These are phyloP conservation scores for Erodium texanum DNA, from an alignment of 441 rosid species.

Conservation along the genomic window DNA sequence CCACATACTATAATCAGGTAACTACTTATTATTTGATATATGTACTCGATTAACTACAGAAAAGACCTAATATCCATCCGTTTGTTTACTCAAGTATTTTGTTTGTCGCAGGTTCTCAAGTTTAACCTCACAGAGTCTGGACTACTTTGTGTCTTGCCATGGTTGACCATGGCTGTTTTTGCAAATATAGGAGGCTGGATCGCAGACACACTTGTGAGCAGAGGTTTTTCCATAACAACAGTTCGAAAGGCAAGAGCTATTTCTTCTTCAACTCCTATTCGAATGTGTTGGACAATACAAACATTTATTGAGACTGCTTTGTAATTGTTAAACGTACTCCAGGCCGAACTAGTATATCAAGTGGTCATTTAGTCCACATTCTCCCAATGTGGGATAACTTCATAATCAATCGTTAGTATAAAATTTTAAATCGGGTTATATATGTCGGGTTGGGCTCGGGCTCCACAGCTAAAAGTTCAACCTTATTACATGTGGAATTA, in stretches of 20 bases:
- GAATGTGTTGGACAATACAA: no score
- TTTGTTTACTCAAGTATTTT: background rate
- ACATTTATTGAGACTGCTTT: no score
- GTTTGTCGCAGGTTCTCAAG: slow-evolving; percentile 61
- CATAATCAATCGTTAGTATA: no score
- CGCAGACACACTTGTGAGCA: slow-evolving; percentile 92
- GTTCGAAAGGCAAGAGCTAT: slow-evolving; percentile 78
- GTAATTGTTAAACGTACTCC: background rate
- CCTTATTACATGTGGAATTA: no score
- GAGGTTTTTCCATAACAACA: slow-evolving; percentile 76
- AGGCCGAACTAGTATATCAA: background rate
- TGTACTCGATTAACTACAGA: background rate
- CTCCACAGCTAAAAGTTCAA: no score
- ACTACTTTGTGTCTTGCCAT: slow-evolving; percentile 86
- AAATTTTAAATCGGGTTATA: no score
- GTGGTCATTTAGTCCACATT: background rate
- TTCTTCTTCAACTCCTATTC: slow-evolving; percentile 9
- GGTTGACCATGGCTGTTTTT: slow-evolving; percentile 93
- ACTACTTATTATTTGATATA: no score
- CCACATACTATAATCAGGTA: slow-evolving; percentile 98
- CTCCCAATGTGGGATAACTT: background rate
- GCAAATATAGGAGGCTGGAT: slow-evolving; percentile 98
- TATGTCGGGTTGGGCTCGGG: no score
- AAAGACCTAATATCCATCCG: background rate
- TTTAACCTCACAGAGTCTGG: slow-evolving; percentile 99